Evolutionary conservation across 306 rosid species (phyloP), one percentile per base, ranked within the genome.

Genomic region (Boehmeria nivea): DNA sequence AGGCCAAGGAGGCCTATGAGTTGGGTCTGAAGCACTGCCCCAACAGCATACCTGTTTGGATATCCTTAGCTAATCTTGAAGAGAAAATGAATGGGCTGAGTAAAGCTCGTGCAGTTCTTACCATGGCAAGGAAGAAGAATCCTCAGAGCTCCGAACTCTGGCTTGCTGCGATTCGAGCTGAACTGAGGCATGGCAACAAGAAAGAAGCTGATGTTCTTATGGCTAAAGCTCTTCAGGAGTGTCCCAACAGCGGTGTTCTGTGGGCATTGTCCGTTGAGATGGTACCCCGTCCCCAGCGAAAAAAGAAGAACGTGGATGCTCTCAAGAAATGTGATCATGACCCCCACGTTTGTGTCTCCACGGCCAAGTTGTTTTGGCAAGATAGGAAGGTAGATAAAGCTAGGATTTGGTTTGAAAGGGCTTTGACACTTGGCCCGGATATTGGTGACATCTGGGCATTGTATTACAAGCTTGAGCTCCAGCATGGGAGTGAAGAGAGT

Each of bases 331-430:
- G 87, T 59, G 97, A 89, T 66, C 95, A 85, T 25, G 97, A 85
- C 70, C 85, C 97, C 28, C 87, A 85, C 57, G 89, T 89, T 52
- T 78, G 81, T 53, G 93, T 89, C 43, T 87, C 95, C 28, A 95
- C 83, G 70, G 93, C 95, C 12, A 89, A 83, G 73, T 60, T 89
- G 57, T 85, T 89, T 66, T 89, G 97, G 95, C 81, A 70, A 26
- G 89, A 89, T 48, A 78, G 97, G 72, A 89, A 85, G 82, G 93
- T 85, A 53, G 95, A 89, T 63, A 89, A 89, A 77, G 97, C 97
- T 52, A 76, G 95, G 71, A 80, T 67, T 58, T 89, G 95, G 95
- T 65, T 85, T 52, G 86, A 86, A 62, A 73, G 94, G 77, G 97
- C 97, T 26, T 94, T 86, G 61, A 86, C 95, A 1, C 83, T 89